Evolutionary conservation across 371 early-diverging fungal species (phyloP).

Genomic region (Syncephalis fuscata): DNA sequence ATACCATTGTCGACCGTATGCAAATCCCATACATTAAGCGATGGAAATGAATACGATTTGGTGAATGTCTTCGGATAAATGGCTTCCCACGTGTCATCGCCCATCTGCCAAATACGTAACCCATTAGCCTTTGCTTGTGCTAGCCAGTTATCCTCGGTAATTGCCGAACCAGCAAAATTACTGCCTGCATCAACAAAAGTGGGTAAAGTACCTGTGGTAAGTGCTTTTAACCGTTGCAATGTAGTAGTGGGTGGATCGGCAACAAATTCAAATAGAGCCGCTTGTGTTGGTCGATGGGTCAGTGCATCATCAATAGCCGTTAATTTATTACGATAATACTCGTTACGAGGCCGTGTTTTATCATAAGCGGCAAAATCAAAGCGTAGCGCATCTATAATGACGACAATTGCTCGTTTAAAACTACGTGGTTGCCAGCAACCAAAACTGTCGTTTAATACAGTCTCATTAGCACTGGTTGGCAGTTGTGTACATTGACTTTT

Average conservation of each 20-base stretch:
- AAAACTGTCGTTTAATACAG: neutral
- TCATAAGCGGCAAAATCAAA: constrained; percentile 42
- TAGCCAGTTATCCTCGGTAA: constrained; percentile 78
- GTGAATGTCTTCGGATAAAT: constrained; percentile 45
- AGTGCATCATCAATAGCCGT: constrained; percentile 42
- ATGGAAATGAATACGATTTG: constrained; percentile 56
- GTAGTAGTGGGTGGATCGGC: constrained; percentile 98
- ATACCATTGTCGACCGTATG: constrained; percentile 87
- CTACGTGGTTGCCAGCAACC: constrained; percentile 32
- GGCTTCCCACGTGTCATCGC: constrained; percentile 91
- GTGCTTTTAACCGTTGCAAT: constrained; percentile 81
- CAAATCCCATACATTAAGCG: constrained; percentile 83
- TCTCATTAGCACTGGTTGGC: neutral
- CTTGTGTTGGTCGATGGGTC: constrained; percentile 30
- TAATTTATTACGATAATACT: constrained; percentile 53
- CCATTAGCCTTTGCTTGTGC: constrained; percentile 21
- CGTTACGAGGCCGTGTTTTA: constrained; percentile 5
- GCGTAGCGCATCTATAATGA: constrained; percentile 84
- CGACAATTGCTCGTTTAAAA: constrained; percentile 47
- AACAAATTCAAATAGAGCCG: constrained; percentile 60
- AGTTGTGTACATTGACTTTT: constrained; percentile 20
- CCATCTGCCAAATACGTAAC: constrained; percentile 36
- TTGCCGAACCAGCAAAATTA: constrained; percentile 75
- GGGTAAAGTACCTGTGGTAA: constrained; percentile 80
- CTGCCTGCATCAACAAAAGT: constrained; percentile 88